Evolutionary conservation across 805 yeast species (phyloP), one percentile per base, ranked within the genome.

Genomic region (Kuraishia hungarica): DNA sequence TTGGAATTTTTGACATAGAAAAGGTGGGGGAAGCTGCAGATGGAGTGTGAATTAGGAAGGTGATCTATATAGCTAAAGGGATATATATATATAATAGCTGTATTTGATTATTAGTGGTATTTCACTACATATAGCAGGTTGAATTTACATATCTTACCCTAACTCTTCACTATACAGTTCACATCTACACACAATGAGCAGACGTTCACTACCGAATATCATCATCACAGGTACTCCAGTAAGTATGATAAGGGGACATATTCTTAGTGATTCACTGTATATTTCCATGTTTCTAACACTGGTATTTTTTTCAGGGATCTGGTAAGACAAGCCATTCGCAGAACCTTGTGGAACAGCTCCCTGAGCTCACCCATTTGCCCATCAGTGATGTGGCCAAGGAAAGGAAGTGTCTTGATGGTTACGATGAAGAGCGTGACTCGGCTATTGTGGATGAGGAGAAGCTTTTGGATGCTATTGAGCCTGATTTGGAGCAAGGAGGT

Each of bases 151-250:
- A 5, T 26, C 29, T 26, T 5, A n/a, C n/a, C n/a, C n/a, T 10
- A 6, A 26, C 29, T 5, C 29, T 6, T 26, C 29, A 5, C 29
- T 26, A 10, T 43, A 19, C 11, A 43, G 48, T 11, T 47, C 50
- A 47, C 11, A 24, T 19, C 22, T 10, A 21, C 19, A 49, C 29
- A 24, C 28, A 13, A 68, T 67, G 70, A 54, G 63, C 49, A 58
- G 48, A 50, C 71, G 79, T 64, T 64, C 59, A 43, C 61, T 70
- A 26, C 86, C 97, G 8, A 94, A 94, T 68, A 84, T 94, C 48
- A 81, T 94, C 47, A 80, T 94, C 51, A 94, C 98, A 2, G 99
- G 99, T 2, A 93, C 98, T 2, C 99, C 99, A 23, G 93, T 75
- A 7, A 67, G 74, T 61, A 29, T 15, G 10, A n/a, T n/a, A n/a